Evolutionary conservation across 495 filamentous ascomycete species (phyloP).

Genomic region (Neurospora pannonica): DNA sequence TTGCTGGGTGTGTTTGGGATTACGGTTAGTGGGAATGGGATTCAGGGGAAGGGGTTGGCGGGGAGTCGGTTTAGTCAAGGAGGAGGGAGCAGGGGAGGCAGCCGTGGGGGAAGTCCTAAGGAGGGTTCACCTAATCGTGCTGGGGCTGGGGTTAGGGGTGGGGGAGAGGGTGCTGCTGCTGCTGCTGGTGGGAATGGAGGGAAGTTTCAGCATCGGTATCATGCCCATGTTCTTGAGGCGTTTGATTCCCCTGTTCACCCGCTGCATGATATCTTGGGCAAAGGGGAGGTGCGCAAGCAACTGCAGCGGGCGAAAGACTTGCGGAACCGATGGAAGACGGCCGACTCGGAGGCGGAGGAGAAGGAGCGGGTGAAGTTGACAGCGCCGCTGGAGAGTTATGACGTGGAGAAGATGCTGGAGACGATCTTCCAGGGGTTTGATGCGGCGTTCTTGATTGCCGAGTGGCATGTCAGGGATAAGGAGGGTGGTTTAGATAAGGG

Average conservation of each 20-base stretch:
- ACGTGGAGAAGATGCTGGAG: conserved; percentile 45
- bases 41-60: background rate
- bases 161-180: background rate
- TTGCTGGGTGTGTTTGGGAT: conserved; percentile 49
- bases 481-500: conserved; percentile 15
- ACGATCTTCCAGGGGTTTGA: conserved; percentile 34
- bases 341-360: conserved; percentile 22
- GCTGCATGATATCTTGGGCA: conserved; percentile 41
- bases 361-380: conserved; percentile 13
- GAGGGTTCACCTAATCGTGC: background rate
- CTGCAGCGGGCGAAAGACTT: conserved; percentile 54
- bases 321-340: conserved; percentile 59
- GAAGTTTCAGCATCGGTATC: conserved; percentile 41
- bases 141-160: background rate
- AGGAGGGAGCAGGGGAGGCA: background rate
- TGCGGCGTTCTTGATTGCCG: conserved; percentile 22
- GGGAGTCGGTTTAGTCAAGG: background rate
- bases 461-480: conserved; percentile 13
- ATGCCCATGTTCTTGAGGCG: conserved; percentile 53
- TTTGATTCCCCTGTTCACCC: conserved; percentile 42
- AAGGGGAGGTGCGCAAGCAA: conserved; percentile 34
- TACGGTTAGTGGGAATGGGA: conserved; percentile 21
- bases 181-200: background rate
- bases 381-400: conserved; percentile 41
- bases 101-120: conserved; percentile 3